These are phyloP conservation scores for Oryza coarctata DNA, from an alignment of 176 grass and related monocot genomes.

Conservation along the genomic window DNA sequence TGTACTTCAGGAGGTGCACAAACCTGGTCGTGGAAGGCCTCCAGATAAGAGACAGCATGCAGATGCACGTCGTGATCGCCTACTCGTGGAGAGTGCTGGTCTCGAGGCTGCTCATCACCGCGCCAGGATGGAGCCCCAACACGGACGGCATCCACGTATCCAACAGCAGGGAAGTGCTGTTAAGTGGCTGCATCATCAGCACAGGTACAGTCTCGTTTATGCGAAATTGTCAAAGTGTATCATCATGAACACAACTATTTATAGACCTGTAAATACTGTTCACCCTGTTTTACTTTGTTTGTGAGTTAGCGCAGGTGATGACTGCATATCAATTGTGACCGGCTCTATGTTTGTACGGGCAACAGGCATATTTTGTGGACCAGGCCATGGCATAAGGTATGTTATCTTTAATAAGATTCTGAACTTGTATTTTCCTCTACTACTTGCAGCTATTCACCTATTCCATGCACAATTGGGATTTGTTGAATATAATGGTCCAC, in stretches of 20 bases:
- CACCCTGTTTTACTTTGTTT: not conserved
- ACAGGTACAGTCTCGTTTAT: conserved; percentile 40
- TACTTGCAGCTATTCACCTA: not conserved
- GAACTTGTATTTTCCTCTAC: not conserved
- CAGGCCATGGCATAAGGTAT: conserved; percentile 75
- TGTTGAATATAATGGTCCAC: not conserved
- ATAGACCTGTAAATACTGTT: not conserved
- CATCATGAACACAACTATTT: not conserved
- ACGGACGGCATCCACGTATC: conserved; percentile 78
- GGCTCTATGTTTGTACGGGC: conserved; percentile 52
- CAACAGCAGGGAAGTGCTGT: conserved; percentile 44
- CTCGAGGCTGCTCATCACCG: conserved; percentile 60
- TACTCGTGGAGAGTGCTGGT: conserved; percentile 40
- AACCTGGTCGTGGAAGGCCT: conserved; percentile 57
- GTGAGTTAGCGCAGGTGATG: conserved; percentile 50
- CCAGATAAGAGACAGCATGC: conserved; percentile 55
- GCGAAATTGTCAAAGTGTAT: not conserved
- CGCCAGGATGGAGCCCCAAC: conserved; percentile 70
- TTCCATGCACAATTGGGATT: not conserved
- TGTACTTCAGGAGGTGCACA: conserved; percentile 52
- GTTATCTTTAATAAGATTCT: not conserved
- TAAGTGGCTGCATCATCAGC: conserved; percentile 58
- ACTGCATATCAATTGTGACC: conserved; percentile 84
- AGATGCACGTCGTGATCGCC: conserved; percentile 62
- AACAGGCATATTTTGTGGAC: conserved; percentile 64